Base-by-base conservation (phyloP, 176 grass and related monocot species). In the Rhynchospora breviuscula region DNA sequence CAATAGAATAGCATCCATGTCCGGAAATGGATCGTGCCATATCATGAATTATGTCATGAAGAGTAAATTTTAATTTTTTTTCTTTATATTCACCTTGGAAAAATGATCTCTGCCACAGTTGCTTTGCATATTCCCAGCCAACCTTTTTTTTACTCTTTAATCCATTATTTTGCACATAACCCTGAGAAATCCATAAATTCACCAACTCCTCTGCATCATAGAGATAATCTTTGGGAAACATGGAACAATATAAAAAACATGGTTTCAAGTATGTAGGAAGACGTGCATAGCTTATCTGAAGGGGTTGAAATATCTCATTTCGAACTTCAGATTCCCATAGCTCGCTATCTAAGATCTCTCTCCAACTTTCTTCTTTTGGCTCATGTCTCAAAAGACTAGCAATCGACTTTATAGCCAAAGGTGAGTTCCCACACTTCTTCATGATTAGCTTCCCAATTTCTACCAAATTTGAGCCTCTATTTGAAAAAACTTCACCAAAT, bases 31-130 rank as follows among this genome's bases (percentile, higher is more conserved):
- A 72, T 47, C n/a, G 87, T 6, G 82, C 77, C 13, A 89, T 66
- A 57, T 85, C 78, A 67, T 81, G 87, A 13, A 89, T 77, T 25
- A 82, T 67, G 67, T 83, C 64, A 67, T 89, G 87, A 46, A 89
- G 56, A 22, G 58, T 84, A 67, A 82, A 84, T 46, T 5, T 17
- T 0, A 44, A 25, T 3, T 52, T 0, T 1, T 47, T 13, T 1
- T 0, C 10, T 19, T 1, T 2, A 25, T 21, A 15, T 22, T 8
- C n/a, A 53, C 43, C 5, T 59, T 79, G 25, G 19, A 60, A 35
- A n/a, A 80, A 62, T 6, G 77, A 80, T 6, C 77, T 80, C 15
- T 62, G 19, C 4, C 19, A 18, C 12, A 80, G 2, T 13, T 80
- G 56, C 14, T 18, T 13, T 46, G 0, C 14, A 80, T 80, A 80